Evolutionary conservation across 2,329 filamentous ascomycete genomes (phyloP), one percentile per base, ranked within the genome.

Genomic region (Helicocarpus griseus): DNA sequence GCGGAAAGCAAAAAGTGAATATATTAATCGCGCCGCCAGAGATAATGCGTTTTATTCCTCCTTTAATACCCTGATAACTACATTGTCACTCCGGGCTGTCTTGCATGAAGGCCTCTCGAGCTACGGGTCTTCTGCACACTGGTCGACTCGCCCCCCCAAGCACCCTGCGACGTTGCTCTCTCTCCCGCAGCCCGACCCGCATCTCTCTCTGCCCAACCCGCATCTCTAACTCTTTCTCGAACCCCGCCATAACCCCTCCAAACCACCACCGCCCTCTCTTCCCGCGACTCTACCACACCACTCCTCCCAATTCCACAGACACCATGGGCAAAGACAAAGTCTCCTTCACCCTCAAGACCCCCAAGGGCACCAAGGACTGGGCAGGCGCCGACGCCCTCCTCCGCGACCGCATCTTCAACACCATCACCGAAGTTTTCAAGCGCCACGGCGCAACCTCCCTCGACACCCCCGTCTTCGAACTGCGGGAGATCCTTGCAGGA

Each of bases 351-450:
- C 78, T 94, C 66, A 95, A 95, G 77, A 87, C 85, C 64, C 87
- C 89, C 56, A 95, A 95, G 78, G 89, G 89, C 60, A 95, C 89
- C 58, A 87, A 88, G 66, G 89, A 95, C 69, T 95, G 85, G 86
- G 78, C 82, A 64, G 86, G 85, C 60, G 79, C 79, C 69, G 84
- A 89, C 65, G 86, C 89, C 77, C 79, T 88, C 63, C 82, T 91
- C 63, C 82, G 87, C 61, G 86, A 90, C 69, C 81, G 83, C 40
- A 89, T 91, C 72, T 90, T 88, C 69, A 77, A 72, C 63, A 83
- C 80, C 62, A 88, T 91, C 67, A 82, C 81, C 58, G 75, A 83
- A 54, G 83, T 91, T 65, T 91, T 93, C 76, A 89, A 89, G 73
- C 84, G 85, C 62, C 86, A 91, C 73, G 87, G 86, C 66, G 87